Base-by-base conservation (phyloP, 208 protist species). In the Sergeia podlipaevii region DNA sequence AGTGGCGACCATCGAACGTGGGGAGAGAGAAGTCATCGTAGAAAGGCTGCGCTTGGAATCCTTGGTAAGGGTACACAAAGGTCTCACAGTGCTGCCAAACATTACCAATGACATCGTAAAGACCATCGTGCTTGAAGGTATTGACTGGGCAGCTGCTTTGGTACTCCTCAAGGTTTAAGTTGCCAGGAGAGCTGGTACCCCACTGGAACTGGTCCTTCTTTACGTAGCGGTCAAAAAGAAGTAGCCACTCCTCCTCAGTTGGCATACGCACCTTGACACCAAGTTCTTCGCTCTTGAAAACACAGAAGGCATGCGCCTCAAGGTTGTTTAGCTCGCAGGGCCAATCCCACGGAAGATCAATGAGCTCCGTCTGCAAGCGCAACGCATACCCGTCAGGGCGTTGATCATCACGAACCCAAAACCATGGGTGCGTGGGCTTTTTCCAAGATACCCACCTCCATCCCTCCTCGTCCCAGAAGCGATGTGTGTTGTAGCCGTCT, bases 1-100 rank as follows among this genome's bases (percentile, higher is more conserved):
- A 78, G 76, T 98, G 97, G 15, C 80, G 66, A 42, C 91, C 91
- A 66, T 98, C 97, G 65, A 98, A 97, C 29, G 89, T 97, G n/a
- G 97, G 97, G 24, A 92, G 77, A 20, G 96, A 97, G 63, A 98
- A 98, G 66, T 98, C 97, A 47, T 97, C 90, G 73, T 98, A 98
- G 62, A 96, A 87, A 24, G 85, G 89, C 43, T 97, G 94, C 18
- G 96, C 81, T 23, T 74, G 61, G 79, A 97, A 98, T 8, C 93
- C 95, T 5, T 56, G 59, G 57, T 97, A 93, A 0, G 92, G 90
- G 62, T 95, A 84, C 29, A 97, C 85, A 15, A 70, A 33, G n/a
- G 89, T 95, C 50, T 95, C 89, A 64, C 79, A 87, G 70, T 95
- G 95, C 71, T 98, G 86, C 96, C 97, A 98, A 33, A 95, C 93